Evolutionary conservation across 495 filamentous ascomycete genomes (phyloP).

Genomic region (Aspergillus ostianus): DNA sequence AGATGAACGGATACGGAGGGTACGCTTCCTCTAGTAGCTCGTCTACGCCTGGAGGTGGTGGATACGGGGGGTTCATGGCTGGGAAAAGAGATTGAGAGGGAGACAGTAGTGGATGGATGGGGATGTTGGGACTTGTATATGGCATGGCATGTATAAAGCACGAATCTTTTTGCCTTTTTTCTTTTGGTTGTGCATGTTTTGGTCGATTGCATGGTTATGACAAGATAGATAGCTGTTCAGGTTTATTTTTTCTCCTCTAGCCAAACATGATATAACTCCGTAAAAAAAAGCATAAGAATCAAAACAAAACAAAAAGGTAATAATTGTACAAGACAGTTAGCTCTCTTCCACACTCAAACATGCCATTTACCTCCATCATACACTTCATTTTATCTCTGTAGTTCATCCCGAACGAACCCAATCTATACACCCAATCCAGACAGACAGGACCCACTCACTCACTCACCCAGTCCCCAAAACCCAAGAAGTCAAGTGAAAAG

Average conservation of each 20-base stretch:
- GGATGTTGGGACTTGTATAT: not conserved
- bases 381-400: not conserved
- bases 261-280: not conserved
- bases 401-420: not conserved
- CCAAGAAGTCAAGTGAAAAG: conserved; percentile 1
- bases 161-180: not conserved
- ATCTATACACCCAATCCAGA: conserved; percentile 11
- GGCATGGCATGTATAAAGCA: not conserved
- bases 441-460: not conserved
- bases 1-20: conserved; percentile 53
- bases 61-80: conserved; percentile 45
- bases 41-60: conserved; percentile 24
- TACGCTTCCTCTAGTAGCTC: conserved; percentile 28
- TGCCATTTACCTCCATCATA: not conserved
- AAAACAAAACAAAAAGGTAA: not conserved
- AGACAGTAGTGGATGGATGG: not conserved
- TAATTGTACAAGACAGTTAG: not conserved
- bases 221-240: not conserved
- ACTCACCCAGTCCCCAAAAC: too few species aligned
- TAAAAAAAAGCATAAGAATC: not conserved
- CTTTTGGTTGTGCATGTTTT: not conserved
- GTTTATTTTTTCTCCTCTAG: not conserved
- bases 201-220: not conserved
- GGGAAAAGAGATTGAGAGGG: conserved; percentile 51
- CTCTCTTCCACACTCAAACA: not conserved